phyloP scores from a whole-genome alignment of 2,329 filamentous ascomycete genomes.

The Seiridium unicorne region DNA sequence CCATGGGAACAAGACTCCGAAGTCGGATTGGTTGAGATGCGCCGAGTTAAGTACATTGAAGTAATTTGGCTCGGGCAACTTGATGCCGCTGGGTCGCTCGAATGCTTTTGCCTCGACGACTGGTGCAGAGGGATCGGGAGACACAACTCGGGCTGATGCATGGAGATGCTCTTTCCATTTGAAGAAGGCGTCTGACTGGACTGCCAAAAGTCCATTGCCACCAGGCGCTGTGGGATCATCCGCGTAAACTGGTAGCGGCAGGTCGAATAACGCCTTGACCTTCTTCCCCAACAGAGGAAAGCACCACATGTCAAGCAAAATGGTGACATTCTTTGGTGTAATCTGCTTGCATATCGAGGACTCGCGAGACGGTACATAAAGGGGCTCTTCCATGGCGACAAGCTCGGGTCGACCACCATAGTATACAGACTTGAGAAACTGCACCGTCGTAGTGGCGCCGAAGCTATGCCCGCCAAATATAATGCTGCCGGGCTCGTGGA shows the following conservation, averaged over 20 bases:
- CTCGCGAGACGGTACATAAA: constrained; percentile 57
- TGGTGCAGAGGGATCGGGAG: constrained; percentile 47
- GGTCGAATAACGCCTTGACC: constrained; percentile 64
- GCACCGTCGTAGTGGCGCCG: constrained; percentile 70
- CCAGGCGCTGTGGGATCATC: constrained; percentile 38
- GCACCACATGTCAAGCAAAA: constrained; percentile 80
- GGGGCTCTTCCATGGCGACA: constrained; percentile 47
- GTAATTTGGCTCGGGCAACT: constrained; percentile 58
- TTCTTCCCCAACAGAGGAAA: constrained; percentile 65
- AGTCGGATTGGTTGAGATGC: constrained; percentile 81
- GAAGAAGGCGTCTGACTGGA: constrained; percentile 76
- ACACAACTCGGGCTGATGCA: constrained; percentile 65
- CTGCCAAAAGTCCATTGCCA: constrained; percentile 61
- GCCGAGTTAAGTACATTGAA: constrained; percentile 75
- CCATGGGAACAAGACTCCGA: constrained; percentile 79
- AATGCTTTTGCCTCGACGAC: constrained; percentile 40
- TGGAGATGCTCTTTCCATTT: constrained; percentile 75
- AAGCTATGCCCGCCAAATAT: constrained; percentile 81
- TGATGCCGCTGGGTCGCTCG: constrained; percentile 40
- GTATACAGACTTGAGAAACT: constrained; percentile 78
- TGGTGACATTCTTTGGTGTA: constrained; percentile 61
- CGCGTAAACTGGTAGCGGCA: constrained; percentile 70
- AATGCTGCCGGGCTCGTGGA: constrained; percentile 70
- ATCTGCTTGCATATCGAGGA: constrained; percentile 64
- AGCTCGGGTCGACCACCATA: constrained; percentile 54